These are phyloP conservation scores for Parmelia sp. DNA, from an alignment of 495 filamentous ascomycete genomes.

Conservation along the genomic window DNA sequence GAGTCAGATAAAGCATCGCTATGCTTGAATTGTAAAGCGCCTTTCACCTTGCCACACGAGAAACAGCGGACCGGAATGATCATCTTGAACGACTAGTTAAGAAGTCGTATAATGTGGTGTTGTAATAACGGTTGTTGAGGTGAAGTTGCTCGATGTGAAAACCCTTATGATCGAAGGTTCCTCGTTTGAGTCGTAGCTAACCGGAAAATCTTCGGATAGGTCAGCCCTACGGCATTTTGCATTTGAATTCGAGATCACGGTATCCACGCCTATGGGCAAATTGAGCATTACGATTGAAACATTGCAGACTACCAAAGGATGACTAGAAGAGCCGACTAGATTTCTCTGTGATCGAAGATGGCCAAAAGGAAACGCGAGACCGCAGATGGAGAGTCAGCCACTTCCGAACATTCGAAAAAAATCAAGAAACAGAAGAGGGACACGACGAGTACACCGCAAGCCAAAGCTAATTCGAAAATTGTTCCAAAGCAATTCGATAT, in stretches of 20 bases:
- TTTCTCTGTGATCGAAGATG: neutral
- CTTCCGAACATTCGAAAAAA: neutral
- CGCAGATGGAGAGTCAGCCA: conserved; percentile 1
- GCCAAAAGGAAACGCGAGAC: conserved; percentile 5
- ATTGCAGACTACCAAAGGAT: neutral
- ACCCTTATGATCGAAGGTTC: no score
- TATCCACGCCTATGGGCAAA: neutral
- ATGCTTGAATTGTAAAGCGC: neutral
- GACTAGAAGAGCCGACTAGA: neutral
- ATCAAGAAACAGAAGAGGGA: conserved; percentile 11
- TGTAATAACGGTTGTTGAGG: neutral
- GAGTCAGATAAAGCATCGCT: conserved; percentile 21
- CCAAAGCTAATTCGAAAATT: neutral
- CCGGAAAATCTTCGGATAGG: neutral
- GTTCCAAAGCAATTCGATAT: neutral
- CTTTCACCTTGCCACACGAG: conserved; percentile 90
- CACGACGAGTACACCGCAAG: neutral
- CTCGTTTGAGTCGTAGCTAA: neutral
- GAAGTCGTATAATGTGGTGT: neutral
- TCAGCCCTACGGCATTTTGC: neutral
- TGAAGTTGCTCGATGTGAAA: neutral
- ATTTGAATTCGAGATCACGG: neutral
- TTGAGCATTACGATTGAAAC: neutral
- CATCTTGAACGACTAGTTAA: conserved; percentile 48
- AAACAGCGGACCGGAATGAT: conserved; percentile 98